These are phyloP conservation scores for Aspergillus oerlinghausenensis DNA, from an alignment of 2,329 filamentous ascomycete genomes.

Conservation along the genomic window DNA sequence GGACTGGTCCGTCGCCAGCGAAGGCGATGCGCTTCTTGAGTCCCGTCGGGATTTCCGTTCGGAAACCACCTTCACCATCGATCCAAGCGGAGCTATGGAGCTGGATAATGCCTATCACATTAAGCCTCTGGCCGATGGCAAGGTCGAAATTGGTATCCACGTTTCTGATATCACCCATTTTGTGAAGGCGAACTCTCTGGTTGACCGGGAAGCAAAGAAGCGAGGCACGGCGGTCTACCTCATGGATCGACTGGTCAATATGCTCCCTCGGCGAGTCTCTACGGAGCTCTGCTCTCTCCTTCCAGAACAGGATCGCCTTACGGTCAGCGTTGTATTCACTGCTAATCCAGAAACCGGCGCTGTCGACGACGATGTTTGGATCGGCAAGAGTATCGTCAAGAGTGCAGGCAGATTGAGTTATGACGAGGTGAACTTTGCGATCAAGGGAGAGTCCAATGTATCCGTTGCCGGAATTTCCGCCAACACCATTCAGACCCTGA, in stretches of 20 bases:
- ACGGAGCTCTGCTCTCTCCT: conserved; percentile 82
- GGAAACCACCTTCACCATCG: conserved; percentile 86
- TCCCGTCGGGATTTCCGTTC: conserved; percentile 84
- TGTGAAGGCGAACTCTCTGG: conserved; percentile 90
- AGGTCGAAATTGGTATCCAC: conserved; percentile 91
- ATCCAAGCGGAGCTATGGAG: conserved; percentile 81
- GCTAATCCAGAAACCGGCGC: conserved; percentile 80
- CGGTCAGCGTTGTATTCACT: conserved; percentile 88
- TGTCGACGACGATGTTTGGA: conserved; percentile 83
- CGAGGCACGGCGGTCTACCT: conserved; percentile 93
- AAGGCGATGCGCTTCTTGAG: conserved; percentile 69
- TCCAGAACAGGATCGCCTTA: conserved; percentile 83
- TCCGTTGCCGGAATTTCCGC: conserved; percentile 62
- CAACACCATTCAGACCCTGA: conserved; percentile 76
- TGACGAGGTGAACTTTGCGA: conserved; percentile 76
- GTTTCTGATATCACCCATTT: conserved; percentile 95
- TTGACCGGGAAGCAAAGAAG: conserved; percentile 97
- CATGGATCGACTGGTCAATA: conserved; percentile 79
- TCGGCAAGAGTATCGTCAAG: conserved; percentile 90
- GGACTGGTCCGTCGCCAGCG: conserved; percentile 81
- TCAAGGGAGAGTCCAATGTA: conserved; percentile 60
- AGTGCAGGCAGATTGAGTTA: conserved; percentile 82
- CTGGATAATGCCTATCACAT: conserved; percentile 91
- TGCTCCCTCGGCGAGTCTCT: conserved; percentile 82
- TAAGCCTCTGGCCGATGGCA: conserved; percentile 75